These are phyloP conservation scores for Rhizopogon hawkerae DNA, from an alignment of 1,284 basidiomycete genomes.

Conservation along the genomic window DNA sequence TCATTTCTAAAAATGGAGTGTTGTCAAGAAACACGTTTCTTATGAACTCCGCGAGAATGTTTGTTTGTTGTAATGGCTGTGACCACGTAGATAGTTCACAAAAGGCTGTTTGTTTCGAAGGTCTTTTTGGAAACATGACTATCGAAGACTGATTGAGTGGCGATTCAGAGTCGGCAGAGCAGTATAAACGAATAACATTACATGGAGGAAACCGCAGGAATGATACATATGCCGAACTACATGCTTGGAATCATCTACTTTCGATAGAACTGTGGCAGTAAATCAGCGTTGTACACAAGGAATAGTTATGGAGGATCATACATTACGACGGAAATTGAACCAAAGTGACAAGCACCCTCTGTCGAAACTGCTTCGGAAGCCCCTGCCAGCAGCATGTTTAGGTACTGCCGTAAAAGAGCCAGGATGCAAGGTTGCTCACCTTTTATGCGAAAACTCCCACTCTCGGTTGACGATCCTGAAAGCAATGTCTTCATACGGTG, in stretches of 20 bases:
- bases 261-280: constrained; percentile 54
- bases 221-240: constrained; percentile 13
- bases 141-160: background rate
- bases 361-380: constrained; percentile 80
- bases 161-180: constrained; percentile 13
- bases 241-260: constrained; percentile 33
- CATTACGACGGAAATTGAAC: constrained; percentile 85
- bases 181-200: constrained; percentile 17
- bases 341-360: constrained; percentile 78
- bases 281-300: constrained; percentile 13
- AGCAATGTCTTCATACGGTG: constrained; percentile 98
- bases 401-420: constrained; percentile 11
- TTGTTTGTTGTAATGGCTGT: background rate
- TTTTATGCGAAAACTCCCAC: constrained; percentile 97
- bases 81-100: constrained; percentile 3
- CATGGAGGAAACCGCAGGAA: constrained; percentile 14
- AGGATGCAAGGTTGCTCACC: constrained; percentile 38
- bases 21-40: constrained; percentile 4
- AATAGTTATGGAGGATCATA: constrained; percentile 33
- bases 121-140: constrained; percentile 5
- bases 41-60: constrained; percentile 9
- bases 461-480: constrained; percentile 96
- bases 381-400: constrained; percentile 35
- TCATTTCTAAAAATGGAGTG: constrained; percentile 13
- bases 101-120: constrained; percentile 1